Evolutionary conservation across 2,329 filamentous ascomycete genomes (phyloP).

Genomic region (Colletotrichum tamarilloi): DNA sequence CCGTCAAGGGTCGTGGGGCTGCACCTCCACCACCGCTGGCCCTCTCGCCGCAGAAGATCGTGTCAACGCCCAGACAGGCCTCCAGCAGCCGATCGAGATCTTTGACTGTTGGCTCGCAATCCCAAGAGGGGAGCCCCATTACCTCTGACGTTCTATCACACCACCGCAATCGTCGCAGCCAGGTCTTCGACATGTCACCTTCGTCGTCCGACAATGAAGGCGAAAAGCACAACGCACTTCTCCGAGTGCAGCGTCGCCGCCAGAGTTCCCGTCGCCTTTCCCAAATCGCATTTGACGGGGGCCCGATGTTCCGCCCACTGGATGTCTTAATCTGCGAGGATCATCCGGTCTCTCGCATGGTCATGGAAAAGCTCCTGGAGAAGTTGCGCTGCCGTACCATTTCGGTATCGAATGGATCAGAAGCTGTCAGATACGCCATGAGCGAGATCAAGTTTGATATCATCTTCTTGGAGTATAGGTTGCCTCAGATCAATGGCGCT

Average conservation of each 20-base stretch:
- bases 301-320: constrained; percentile 87
- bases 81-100: constrained; percentile 82
- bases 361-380: constrained; percentile 98
- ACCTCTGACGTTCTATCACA: constrained; percentile 74
- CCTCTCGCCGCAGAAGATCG: constrained; percentile 72
- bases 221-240: constrained; percentile 86
- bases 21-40: constrained; percentile 63
- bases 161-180: constrained; percentile 91
- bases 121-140: constrained; percentile 88
- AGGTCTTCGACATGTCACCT: constrained; percentile 95
- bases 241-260: constrained; percentile 92
- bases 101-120: constrained; percentile 92
- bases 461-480: constrained; percentile 96
- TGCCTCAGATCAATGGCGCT: constrained; percentile 93
- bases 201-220: constrained; percentile 98
- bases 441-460: constrained; percentile 99
- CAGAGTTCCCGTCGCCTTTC: constrained; percentile 96
- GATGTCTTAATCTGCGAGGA: constrained; percentile 98
- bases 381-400: constrained; percentile 96
- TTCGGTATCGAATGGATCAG: constrained; percentile 87
- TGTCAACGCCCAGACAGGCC: constrained; percentile 70
- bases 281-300: constrained; percentile 86
- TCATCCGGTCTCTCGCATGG: constrained; percentile 93
- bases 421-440: constrained; percentile 93
- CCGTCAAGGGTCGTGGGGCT: constrained; percentile 64